Evolutionary conservation across 129 eudicot species (phyloP), one percentile per base, ranked within the genome.

Genomic region (Apium graveolens): DNA sequence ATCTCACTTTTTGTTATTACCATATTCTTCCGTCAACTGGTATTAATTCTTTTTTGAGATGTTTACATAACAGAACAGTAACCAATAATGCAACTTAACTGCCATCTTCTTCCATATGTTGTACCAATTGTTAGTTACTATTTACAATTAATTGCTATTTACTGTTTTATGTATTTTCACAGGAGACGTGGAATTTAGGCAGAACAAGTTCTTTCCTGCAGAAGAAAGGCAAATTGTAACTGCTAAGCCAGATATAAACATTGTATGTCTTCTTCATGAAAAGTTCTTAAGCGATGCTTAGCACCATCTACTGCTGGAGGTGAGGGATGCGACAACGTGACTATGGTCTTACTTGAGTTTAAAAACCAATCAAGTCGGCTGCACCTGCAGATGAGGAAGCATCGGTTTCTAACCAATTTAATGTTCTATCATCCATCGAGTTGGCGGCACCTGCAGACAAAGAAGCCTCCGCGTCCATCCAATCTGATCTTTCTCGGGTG

Each of bases 161-260:
- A 8, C n/a, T 70, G 46, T 70, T 44, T 74, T 32, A 44, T 43
- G 1, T 12, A 27, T 44, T 45, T 73, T 44, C 3, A 83, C 87
- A 96, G 99, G 99, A 81, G 99, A 96, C 76, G 90, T 92, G 97
- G 99, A 92, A 85, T 96, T 96, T 83, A 96, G 92, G 93, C 97
- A 92, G 90, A 96, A 96, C 76, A 96, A 96, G 89, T 92, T 90
- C 79, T 87, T 96, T 68, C 90, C 99, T 38, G 94, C 91, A 51
- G 99, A 96, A 51, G 99, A 96, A 80, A 92, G 86, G 83, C 97
- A 96, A 83, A 85, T 96, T 79, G 97, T 96, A 71, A 96, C 99
- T 20, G 95, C 99, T 62, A 84, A 87, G 80, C 99, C 99, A 78
- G 97, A 96, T 81, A 88, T 96, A 76, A 96, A 96, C 80, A 82